Conservation (phyloP, 768 basidiomycete species). For the Galerina sulciceps region DNA sequence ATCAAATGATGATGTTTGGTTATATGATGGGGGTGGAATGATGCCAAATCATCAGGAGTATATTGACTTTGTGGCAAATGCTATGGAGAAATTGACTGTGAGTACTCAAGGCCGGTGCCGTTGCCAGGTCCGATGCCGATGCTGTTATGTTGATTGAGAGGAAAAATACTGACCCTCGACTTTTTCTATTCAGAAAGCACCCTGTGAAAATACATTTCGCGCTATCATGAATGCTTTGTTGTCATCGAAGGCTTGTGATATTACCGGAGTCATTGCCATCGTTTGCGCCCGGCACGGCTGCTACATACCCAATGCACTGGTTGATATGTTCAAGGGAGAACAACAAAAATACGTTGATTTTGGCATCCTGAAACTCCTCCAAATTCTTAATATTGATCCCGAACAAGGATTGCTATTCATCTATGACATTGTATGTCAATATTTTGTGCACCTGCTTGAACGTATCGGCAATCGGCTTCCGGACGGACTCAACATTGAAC, state of each 20-base stretch:
- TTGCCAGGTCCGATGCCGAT: too few species aligned
- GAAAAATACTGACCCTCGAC: too few species aligned
- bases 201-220: constrained; percentile 18
- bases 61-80: constrained; percentile 6
- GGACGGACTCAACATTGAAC: constrained; percentile 4
- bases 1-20: constrained; percentile 13
- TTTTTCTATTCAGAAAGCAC: constrained; percentile 8
- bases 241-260: constrained; percentile 9
- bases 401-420: constrained; percentile 13
- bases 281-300: constrained; percentile 24
- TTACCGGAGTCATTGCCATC: constrained; percentile 16
- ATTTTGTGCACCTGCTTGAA: constrained; percentile 9
- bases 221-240: constrained; percentile 14
- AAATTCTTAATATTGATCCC: constrained; percentile 8
- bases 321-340: constrained; percentile 23
- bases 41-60: constrained; percentile 10
- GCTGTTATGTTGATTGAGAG: too few species aligned
- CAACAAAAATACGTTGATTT: constrained; percentile 29
- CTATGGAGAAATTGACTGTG: constrained; percentile 14
- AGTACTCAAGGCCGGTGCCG: too few species aligned
- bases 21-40: constrained; percentile 21
- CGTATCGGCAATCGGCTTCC: constrained; percentile 11
- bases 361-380: constrained; percentile 8
- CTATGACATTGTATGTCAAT: constrained; percentile 23
- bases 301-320: constrained; percentile 17